phyloP scores from a whole-genome alignment of 306 rosid species.

The Prunus fruticosa region DNA sequence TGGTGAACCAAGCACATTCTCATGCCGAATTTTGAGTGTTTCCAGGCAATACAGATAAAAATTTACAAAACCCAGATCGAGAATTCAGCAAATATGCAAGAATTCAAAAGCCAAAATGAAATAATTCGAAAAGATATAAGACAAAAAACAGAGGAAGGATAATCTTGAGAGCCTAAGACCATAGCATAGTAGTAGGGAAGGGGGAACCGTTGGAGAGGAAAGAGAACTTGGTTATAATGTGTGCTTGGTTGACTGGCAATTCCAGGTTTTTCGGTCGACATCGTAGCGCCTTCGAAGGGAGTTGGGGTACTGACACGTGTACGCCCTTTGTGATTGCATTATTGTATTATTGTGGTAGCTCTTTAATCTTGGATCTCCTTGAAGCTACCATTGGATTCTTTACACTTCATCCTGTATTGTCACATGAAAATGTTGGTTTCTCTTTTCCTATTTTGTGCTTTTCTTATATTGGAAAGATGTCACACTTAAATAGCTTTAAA shows the following conservation, averaged over 20 bases:
- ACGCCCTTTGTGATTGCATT: neutral
- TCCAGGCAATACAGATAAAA: conserved; percentile 14
- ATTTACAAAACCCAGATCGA: conserved; percentile 21
- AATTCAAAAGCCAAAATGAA: conserved; percentile 18
- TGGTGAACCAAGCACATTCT: conserved; percentile 22
- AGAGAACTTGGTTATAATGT: conserved; percentile 17
- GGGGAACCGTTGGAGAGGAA: conserved; percentile 40
- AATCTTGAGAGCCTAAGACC: conserved; percentile 5
- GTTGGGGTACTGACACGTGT: conserved; percentile 43
- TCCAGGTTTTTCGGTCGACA: conserved; percentile 56
- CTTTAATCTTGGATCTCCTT: conserved; percentile 15
- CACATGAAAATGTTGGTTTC: neutral
- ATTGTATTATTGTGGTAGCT: neutral
- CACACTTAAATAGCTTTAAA: too few species aligned
- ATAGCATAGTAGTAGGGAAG: conserved; percentile 26
- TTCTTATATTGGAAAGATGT: too few species aligned
- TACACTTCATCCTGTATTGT: neutral
- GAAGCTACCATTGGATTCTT: neutral
- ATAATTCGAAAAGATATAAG: conserved; percentile 2
- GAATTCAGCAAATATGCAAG: neutral
- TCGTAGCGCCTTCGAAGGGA: conserved; percentile 35
- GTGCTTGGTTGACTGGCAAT: conserved; percentile 26
- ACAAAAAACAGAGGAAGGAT: neutral
- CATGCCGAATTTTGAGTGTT: neutral
- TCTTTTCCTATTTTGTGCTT: neutral